A percentile compares a stretch with the other conserved stretches of the same genome.
These are phyloP conservation scores for Podaxis sp. DNA, from an alignment of 768 basidiomycete species.

Conservation along the genomic window DNA sequence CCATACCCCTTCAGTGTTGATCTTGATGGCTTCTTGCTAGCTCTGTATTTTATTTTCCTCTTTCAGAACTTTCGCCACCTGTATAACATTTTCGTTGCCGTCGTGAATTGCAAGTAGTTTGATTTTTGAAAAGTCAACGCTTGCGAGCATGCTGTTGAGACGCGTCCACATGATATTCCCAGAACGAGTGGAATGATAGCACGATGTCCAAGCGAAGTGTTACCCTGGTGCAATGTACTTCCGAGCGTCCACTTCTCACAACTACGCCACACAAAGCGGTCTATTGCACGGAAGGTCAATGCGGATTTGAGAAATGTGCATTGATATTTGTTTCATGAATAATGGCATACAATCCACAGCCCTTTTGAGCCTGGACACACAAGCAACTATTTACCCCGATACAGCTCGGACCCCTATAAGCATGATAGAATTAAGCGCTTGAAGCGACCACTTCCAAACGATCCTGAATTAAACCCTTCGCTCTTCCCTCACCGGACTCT, in stretches of 20 bases:
- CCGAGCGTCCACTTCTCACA: not conserved
- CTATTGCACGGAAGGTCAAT: not conserved
- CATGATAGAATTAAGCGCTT: not conserved
- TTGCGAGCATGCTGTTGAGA: not conserved
- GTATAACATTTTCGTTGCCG: constrained; percentile 4
- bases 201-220: not conserved
- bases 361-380: not conserved
- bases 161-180: not conserved
- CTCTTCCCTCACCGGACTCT: not conserved
- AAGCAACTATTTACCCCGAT: not conserved
- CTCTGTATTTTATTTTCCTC: constrained; percentile 11
- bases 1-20: constrained; percentile 3
- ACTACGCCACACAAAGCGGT: not conserved
- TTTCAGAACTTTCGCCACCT: not conserved
- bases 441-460: not conserved
- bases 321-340: not conserved
- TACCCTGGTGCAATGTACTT: not conserved
- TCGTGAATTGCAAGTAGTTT: not conserved
- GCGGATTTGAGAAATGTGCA: not conserved
- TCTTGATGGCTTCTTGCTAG: constrained; percentile 4
- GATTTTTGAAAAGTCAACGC: not conserved
- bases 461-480: not conserved
- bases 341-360: not conserved
- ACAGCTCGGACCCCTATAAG: not conserved
- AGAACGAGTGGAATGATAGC: not conserved